A percentile compares a stretch with the other conserved stretches of the same genome.
These are phyloP conservation scores for Zymoseptoria passerinii DNA, from an alignment of 2,329 filamentous ascomycete species.

Conservation along the genomic window DNA sequence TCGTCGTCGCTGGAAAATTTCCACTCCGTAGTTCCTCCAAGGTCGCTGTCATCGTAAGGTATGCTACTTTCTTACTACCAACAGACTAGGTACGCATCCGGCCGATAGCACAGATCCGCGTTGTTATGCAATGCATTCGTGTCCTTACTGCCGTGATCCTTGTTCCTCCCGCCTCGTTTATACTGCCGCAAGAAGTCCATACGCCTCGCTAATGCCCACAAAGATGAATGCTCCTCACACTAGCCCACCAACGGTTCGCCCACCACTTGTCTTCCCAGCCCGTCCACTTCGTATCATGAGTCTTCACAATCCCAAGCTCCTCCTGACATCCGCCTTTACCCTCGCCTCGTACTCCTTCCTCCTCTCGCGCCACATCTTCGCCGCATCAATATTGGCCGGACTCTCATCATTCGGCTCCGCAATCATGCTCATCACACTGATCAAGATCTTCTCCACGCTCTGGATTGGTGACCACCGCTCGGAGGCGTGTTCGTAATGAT, in stretches of 20 bases:
- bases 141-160: neutral
- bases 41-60: neutral
- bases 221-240: neutral
- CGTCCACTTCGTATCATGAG: neutral
- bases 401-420: constrained; percentile 96
- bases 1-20: too few relatives aligned
- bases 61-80: neutral
- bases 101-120: neutral
- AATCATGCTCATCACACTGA: constrained; percentile 96
- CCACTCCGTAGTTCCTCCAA: neutral
- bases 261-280: neutral
- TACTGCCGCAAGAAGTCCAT: neutral
- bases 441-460: constrained; percentile 93
- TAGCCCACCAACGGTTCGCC: neutral
- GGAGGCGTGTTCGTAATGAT: constrained; percentile 93
- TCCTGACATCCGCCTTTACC: constrained; percentile 74
- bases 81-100: neutral
- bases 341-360: constrained; percentile 75
- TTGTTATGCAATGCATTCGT: neutral
- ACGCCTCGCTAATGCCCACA: constrained; percentile 2
- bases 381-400: constrained; percentile 91
- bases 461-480: constrained; percentile 97
- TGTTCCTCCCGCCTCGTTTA: neutral
- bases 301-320: constrained; percentile 62
- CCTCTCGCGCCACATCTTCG: constrained; percentile 88